Conservation (phyloP, 352 stramenopile species). For the Thraustotheca clavata region DNA sequence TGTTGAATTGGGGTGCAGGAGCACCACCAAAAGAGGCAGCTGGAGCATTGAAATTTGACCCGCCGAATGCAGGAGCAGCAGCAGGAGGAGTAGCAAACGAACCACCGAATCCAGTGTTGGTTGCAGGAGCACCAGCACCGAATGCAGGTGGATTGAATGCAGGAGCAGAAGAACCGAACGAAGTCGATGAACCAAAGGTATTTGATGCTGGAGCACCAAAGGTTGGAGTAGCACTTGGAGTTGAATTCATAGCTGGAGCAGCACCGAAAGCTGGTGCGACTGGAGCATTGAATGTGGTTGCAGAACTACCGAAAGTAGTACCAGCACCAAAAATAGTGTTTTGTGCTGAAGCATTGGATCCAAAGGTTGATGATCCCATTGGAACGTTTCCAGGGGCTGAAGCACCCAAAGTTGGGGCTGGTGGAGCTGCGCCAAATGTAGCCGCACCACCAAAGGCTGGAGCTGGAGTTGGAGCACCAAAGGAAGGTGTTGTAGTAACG, state of each 20-base stretch:
- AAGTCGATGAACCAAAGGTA: not conserved
- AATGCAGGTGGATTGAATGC: constrained; percentile 33
- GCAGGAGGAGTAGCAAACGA: constrained; percentile 14
- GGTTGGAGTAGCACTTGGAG: constrained; percentile 18
- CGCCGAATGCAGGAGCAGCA: constrained; percentile 28
- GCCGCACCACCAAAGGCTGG: constrained; percentile 1
- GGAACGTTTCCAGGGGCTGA: no score
- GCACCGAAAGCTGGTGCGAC: constrained; percentile 12
- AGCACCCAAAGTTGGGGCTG: constrained; percentile 8
- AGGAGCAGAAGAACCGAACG: constrained; percentile 21
- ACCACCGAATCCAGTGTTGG: constrained; percentile 28
- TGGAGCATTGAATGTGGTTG: no score
- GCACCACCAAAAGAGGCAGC: not conserved
- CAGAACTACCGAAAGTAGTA: no score
- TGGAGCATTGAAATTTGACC: constrained; percentile 24
- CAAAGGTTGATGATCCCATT: no score
- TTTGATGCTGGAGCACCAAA: constrained; percentile 24
- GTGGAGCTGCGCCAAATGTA: constrained; percentile 23
- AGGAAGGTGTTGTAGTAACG: constrained; percentile 9
- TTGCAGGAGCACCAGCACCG: constrained; percentile 27
- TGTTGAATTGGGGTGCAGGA: not conserved
- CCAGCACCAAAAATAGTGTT: no score
- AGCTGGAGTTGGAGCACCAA: constrained; percentile 19
- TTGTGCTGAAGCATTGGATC: no score
- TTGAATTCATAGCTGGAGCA: constrained; percentile 25